Conservation (phyloP, 768 basidiomycete genomes). For the Phanerochaete sordida region DNA sequence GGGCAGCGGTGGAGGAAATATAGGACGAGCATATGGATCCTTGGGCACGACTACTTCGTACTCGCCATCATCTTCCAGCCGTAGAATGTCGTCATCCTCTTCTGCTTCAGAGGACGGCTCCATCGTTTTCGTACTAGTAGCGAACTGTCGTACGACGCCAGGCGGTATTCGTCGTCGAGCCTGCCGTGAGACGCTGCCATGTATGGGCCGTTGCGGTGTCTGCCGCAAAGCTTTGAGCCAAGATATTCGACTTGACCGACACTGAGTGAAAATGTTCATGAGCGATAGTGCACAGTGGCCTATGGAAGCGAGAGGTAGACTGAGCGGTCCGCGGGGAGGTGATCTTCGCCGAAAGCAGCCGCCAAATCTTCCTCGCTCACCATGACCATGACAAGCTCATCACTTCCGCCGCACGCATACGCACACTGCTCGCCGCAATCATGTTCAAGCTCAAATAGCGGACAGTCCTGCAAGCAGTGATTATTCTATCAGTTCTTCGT, state of each 20-base stretch:
- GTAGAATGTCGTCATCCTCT: conserved; percentile 12
- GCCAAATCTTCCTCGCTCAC: not conserved
- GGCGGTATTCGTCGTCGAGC: not conserved
- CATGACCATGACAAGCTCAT: not conserved
- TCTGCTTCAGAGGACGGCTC: not conserved
- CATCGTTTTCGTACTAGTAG: not conserved
- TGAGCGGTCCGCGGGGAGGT: not conserved
- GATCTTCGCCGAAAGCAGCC: no score
- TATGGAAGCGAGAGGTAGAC: no score
- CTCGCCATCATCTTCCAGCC: conserved; percentile 35
- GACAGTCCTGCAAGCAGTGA: no score
- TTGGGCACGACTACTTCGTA: conserved; percentile 63
- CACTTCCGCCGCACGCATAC: not conserved
- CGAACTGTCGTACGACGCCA: not conserved
- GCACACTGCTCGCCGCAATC: no score
- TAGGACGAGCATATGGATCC: conserved; percentile 64
- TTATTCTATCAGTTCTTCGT: no score
- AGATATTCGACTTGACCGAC: not conserved
- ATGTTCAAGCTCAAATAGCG: no score
- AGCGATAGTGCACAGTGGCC: not conserved
- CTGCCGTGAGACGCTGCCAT: no score
- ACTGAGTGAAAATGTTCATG: not conserved
- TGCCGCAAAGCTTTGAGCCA: no score
- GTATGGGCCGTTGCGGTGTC: not conserved
- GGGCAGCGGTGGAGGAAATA: conserved; percentile 41